A percentile compares a stretch with the other conserved stretches of the same genome.
Evolutionary conservation across 495 filamentous ascomycete species (phyloP).

Genomic region (Aspergillus avenaceus): DNA sequence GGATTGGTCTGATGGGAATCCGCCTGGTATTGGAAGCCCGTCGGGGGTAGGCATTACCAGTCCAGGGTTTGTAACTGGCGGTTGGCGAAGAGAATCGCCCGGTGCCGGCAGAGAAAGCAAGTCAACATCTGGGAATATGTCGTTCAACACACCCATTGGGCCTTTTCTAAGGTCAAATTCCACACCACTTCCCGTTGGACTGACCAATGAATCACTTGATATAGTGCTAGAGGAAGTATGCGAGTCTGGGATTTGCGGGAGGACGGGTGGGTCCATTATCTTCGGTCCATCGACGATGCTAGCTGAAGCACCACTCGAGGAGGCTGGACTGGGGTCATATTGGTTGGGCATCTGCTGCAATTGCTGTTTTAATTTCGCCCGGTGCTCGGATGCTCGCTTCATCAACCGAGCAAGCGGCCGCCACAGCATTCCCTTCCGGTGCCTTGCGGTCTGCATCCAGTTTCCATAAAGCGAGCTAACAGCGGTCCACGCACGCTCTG

Average conservation of each 20-base stretch:
- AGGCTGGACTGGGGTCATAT: slow-evolving; percentile 10
- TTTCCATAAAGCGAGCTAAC: slow-evolving; percentile 57
- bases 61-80: background rate
- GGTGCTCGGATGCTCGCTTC: slow-evolving; percentile 51
- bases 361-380: slow-evolving; percentile 31
- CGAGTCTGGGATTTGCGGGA: slow-evolving; percentile 7
- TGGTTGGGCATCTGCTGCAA: slow-evolving; percentile 25
- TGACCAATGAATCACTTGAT: background rate
- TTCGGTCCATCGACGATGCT: slow-evolving; percentile 6
- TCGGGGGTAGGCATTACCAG: slow-evolving; percentile 4
- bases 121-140: slow-evolving; percentile 31
- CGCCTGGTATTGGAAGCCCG: slow-evolving; percentile 3
- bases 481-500: slow-evolving; percentile 78
- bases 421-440: slow-evolving; percentile 67
- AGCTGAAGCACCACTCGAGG: slow-evolving; percentile 6
- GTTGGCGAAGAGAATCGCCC: background rate
- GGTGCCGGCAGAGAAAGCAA: slow-evolving; percentile 12
- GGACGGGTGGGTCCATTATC: slow-evolving; percentile 5
- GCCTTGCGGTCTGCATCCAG: slow-evolving; percentile 46
- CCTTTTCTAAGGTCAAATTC: slow-evolving; percentile 31
- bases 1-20: background rate
- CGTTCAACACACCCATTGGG: slow-evolving; percentile 21
- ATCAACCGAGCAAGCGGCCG: slow-evolving; percentile 68
- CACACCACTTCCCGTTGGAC: slow-evolving; percentile 1
- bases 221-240: slow-evolving; percentile 4